Conservation (phyloP, 148 eudicot genomes). For the Diospyros kaki region DNA sequence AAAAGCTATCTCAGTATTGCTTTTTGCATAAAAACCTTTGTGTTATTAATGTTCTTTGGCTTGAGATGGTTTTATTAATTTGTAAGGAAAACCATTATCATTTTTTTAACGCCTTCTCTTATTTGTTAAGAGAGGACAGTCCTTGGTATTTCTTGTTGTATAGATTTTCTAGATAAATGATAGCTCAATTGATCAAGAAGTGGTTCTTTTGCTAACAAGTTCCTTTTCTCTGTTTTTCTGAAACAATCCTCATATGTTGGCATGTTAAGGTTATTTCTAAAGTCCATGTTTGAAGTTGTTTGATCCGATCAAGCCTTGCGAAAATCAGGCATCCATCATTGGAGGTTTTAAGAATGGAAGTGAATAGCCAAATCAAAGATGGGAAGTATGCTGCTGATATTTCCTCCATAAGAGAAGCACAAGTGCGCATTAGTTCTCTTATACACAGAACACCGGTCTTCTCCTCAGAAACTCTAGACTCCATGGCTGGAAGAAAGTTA, state of each 20-base stretch:
- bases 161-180: too few species aligned
- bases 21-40: too few species aligned
- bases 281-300: neutral
- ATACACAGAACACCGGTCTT: slow-evolving; percentile 76
- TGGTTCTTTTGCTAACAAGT: neutral
- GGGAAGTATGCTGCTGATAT: slow-evolving; percentile 75
- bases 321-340: neutral
- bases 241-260: neutral
- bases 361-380: slow-evolving; percentile 17
- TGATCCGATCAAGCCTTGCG: neutral
- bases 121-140: too few species aligned
- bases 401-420: slow-evolving; percentile 70
- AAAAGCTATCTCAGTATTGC: too few species aligned
- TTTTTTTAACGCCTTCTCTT: too few species aligned
- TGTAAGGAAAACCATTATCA: too few species aligned
- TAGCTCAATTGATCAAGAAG: too few species aligned
- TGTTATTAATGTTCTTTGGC: too few species aligned
- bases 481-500: slow-evolving; percentile 68
- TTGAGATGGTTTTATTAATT: too few species aligned
- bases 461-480: slow-evolving; percentile 66
- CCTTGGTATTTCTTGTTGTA: too few species aligned
- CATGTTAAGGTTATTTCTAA: neutral
- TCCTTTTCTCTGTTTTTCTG: neutral
- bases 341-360: slow-evolving; percentile 32
- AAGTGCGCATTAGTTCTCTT: slow-evolving; percentile 45